phyloP scores from a whole-genome alignment of 2,329 filamentous ascomycete species.

The Boeremia lycopersici region DNA sequence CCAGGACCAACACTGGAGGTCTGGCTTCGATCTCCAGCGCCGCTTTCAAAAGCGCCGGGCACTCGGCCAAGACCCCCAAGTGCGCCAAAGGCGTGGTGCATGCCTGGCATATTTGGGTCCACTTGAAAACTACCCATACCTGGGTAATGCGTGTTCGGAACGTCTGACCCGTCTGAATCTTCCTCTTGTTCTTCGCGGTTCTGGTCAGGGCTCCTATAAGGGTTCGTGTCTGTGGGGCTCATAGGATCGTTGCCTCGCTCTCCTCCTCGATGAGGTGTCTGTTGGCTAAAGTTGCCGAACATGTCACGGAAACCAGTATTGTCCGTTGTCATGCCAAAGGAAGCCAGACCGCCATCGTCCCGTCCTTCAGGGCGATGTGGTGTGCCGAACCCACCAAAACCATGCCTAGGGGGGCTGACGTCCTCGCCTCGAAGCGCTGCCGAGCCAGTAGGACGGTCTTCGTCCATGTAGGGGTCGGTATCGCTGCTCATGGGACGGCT shows the following conservation, averaged over 20 bases:
- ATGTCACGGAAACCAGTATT: constrained; percentile 63
- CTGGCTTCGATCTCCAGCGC: constrained; percentile 87
- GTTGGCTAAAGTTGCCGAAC: constrained; percentile 63
- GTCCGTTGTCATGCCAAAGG: constrained; percentile 66
- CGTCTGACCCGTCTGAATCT: constrained; percentile 61
- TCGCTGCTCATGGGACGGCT: constrained; percentile 63
- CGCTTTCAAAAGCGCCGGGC: constrained; percentile 55
- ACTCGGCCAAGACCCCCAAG: constrained; percentile 57
- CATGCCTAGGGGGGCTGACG: constrained; percentile 60
- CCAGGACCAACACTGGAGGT: constrained; percentile 82
- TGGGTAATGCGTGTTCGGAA: constrained; percentile 57
- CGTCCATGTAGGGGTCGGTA: constrained; percentile 75
- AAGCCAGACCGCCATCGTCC: constrained; percentile 64
- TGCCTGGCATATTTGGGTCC: constrained; percentile 51
- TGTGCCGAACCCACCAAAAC: constrained; percentile 51
- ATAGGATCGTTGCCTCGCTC: constrained; percentile 68
- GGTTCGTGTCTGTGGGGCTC: constrained; percentile 95
- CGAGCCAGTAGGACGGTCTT: constrained; percentile 68
- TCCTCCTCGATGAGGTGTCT: constrained; percentile 56
- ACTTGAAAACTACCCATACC: constrained; percentile 61
- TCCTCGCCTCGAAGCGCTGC: constrained; percentile 80
- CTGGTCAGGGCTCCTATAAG: constrained; percentile 87
- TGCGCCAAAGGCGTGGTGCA: constrained; percentile 61
- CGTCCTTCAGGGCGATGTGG: constrained; percentile 56
- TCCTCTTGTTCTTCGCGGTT: constrained; percentile 70